Evolutionary conservation across 768 basidiomycete species (phyloP).

Genomic region (Psilocybe cubensis): DNA sequence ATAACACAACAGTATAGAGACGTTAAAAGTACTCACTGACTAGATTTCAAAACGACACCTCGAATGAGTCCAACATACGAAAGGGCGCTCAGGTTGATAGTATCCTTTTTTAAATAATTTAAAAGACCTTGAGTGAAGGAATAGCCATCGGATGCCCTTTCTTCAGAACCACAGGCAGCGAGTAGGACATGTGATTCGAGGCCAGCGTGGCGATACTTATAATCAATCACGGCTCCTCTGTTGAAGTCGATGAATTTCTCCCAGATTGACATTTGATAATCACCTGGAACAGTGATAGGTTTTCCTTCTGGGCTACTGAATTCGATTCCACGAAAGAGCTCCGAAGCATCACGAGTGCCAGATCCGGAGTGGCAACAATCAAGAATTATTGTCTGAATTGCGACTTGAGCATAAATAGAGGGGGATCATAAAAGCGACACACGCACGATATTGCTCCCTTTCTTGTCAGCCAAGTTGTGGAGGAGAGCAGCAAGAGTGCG

Average conservation of each 20-base stretch:
- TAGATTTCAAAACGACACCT: no score
- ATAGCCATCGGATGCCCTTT: neutral
- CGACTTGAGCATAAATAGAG: no score
- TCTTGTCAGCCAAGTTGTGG: neutral
- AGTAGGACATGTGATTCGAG: neutral
- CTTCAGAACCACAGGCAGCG: neutral
- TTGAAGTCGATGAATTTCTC: neutral
- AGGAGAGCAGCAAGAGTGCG: neutral
- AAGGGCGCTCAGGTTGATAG: no score
- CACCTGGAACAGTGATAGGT: no score
- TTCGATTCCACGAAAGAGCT: no score
- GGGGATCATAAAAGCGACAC: no score
- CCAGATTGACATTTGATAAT: neutral
- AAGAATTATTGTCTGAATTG: conserved; percentile 12
- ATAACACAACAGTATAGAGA: no score
- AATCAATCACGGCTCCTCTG: neutral
- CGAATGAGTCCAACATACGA: no score
- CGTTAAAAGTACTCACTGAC: no score
- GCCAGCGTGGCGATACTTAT: neutral
- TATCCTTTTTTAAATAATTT: no score
- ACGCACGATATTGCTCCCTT: neutral
- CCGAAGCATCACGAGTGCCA: conserved; percentile 5
- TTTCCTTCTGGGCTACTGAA: no score
- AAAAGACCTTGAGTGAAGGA: no score
- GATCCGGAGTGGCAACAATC: conserved; percentile 17